A percentile compares a stretch with the other conserved stretches of the same genome.
Evolutionary conservation across 495 filamentous ascomycete species (phyloP).

Genomic region (Talaromyces ruber): DNA sequence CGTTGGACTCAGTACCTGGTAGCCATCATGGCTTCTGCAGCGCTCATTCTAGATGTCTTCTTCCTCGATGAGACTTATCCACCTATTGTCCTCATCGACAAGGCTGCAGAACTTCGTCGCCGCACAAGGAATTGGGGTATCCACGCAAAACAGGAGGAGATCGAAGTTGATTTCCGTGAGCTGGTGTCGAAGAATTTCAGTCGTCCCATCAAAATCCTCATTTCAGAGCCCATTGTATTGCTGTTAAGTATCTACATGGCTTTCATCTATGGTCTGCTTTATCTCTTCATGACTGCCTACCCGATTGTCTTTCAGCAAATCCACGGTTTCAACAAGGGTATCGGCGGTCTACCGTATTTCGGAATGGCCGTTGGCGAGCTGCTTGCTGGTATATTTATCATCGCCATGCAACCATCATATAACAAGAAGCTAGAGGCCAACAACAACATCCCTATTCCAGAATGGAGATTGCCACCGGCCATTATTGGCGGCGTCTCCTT

Average conservation of each 20-base stretch:
- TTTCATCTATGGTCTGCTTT: constrained; percentile 75
- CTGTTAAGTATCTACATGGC: constrained; percentile 71
- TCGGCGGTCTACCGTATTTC: constrained; percentile 69
- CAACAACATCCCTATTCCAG: constrained; percentile 63
- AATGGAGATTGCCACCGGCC: constrained; percentile 76
- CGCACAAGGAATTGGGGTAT: constrained; percentile 88
- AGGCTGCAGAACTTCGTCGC: constrained; percentile 71
- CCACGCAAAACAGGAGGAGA: constrained; percentile 88
- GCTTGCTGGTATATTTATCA: constrained; percentile 55
- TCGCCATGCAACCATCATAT: constrained; percentile 54
- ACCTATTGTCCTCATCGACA: constrained; percentile 66
- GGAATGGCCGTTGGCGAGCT: constrained; percentile 73
- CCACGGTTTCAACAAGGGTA: constrained; percentile 56
- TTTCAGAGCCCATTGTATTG: constrained; percentile 73
- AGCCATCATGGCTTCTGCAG: constrained; percentile 66
- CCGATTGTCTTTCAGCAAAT: constrained; percentile 69
- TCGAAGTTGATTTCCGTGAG: constrained; percentile 75
- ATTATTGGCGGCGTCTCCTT: constrained; percentile 73
- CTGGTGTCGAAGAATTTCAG: constrained; percentile 76
- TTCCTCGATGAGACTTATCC: constrained; percentile 82
- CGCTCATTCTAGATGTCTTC: constrained; percentile 60
- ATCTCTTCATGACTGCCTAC: constrained; percentile 75
- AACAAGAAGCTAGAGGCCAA: constrained; percentile 63
- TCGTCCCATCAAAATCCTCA: constrained; percentile 69
- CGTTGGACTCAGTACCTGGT: constrained; percentile 75